Base-by-base conservation (phyloP, 139 green algal genomes). In the Chlamydomonas sp. region DNA sequence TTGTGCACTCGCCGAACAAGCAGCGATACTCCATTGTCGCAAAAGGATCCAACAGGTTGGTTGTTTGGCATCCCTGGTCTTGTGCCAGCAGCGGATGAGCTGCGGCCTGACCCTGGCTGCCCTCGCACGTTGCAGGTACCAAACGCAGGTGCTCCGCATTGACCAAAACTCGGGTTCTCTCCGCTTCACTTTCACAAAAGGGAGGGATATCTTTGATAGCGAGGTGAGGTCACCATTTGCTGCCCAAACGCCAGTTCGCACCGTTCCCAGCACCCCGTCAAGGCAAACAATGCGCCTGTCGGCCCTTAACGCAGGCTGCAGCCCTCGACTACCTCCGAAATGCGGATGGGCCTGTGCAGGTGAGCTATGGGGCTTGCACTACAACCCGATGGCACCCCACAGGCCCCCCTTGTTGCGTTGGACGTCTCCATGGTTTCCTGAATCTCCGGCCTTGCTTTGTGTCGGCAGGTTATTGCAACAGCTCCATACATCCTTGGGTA, bases 401-500 rank as follows among this genome's bases (percentile, higher is more conserved):
- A 63, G 68, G 71, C 71, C 67, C 17, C 58, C 71, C 18, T 68
- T 18, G 59, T 49, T 49, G 31, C 31, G 31, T 49, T 49, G 1
- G 16, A 49, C 3, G 59, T 1, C 4, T 79, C 16, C n/a, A 81
- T 20, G 57, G 20, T 8, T 75, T 73, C 4, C 73, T 81, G 62
- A 14, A 18, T 12, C 63, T 67, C 31, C 31, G 31, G 31, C 31
- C 31, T 78, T 59, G 49, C 61, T 2, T 3, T 59, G 2, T 6
- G 5, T 14, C 4, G 86, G 85, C 85, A 95, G 91, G 84, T 95
- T 1, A 76, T 95, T 6, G 92, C 91, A 10, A 83, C 91, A 2
- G 96, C 94, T 12, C 92, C 89, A 15, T 94, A 97, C 14, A 89
- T 99, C 59, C 89, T 99, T 20, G 97, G 97, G 8, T 99, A 98